Evolutionary conservation across 495 filamentous ascomycete species (phyloP).

Genomic region (Sordaria brevicollis): DNA sequence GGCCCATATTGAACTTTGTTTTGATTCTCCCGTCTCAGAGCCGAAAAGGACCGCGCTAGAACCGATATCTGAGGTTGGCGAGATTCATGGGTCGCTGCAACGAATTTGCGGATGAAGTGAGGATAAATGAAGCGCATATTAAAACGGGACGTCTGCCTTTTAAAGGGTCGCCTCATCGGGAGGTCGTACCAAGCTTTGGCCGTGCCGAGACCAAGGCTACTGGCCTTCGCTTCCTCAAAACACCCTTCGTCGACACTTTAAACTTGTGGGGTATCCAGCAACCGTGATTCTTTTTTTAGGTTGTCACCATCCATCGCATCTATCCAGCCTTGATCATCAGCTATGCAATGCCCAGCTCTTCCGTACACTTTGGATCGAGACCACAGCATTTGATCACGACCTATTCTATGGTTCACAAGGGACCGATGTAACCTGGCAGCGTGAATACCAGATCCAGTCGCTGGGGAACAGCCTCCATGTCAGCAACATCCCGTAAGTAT

Average conservation of each 20-base stretch:
- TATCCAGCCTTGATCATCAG: conserved; percentile 5
- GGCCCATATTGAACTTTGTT: not conserved
- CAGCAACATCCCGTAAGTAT: conserved; percentile 1
- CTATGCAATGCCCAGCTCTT: not conserved
- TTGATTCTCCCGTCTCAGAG: not conserved
- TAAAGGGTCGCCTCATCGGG: conserved; percentile 15
- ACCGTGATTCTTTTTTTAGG: conserved; percentile 34
- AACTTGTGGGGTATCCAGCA: conserved; percentile 4
- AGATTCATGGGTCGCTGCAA: conserved; percentile 11
- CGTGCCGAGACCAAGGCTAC: conserved; percentile 10
- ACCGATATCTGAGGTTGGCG: conserved; percentile 1
- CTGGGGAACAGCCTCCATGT: not conserved
- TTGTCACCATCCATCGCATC: conserved; percentile 15
- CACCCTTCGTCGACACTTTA: conserved; percentile 2
- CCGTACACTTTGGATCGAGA: conserved; percentile 9
- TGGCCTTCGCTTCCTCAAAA: conserved; percentile 1
- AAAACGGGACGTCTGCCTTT: conserved; percentile 25
- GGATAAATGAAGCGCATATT: conserved; percentile 41
- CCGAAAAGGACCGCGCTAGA: not conserved
- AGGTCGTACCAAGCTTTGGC: conserved; percentile 6
- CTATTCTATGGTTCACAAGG: conserved; percentile 2
- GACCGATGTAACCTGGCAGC: conserved; percentile 4
- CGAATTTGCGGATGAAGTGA: conserved; percentile 42
- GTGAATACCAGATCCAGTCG: conserved; percentile 7
- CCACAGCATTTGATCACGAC: conserved; percentile 6